A percentile compares a stretch with the other conserved stretches of the same genome.
These are phyloP conservation scores for Gloeopeniophorella convolvens DNA, from an alignment of 768 basidiomycete genomes.

Conservation along the genomic window DNA sequence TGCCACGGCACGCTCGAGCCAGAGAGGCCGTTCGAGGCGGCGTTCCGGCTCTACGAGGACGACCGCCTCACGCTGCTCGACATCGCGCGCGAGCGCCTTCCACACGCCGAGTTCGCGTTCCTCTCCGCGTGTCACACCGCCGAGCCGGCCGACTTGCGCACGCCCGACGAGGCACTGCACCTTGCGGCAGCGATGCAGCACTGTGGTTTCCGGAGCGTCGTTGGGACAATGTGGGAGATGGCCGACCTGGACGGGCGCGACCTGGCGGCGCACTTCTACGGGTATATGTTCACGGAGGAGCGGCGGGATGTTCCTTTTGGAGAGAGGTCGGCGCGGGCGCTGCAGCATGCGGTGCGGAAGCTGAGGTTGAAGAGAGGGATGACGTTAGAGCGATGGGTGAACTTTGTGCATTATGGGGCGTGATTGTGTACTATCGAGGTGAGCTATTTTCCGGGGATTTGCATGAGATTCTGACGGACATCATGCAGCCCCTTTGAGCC, in stretches of 20 bases:
- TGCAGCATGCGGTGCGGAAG: neutral
- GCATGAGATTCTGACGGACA: too few relatives aligned
- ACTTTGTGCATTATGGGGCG: too few relatives aligned
- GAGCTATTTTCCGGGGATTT: too few relatives aligned
- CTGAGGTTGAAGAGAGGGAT: neutral
- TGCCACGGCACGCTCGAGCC: neutral
- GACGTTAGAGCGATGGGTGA: too few relatives aligned
- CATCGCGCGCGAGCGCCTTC: too few relatives aligned
- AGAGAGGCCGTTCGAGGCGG: neutral
- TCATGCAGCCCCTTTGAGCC: too few relatives aligned
- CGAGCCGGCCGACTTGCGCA: too few relatives aligned
- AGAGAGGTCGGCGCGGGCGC: neutral
- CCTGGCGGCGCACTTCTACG: neutral
- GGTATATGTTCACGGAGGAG: neutral
- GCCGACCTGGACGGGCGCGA: conserved; percentile 1
- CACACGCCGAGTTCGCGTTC: neutral
- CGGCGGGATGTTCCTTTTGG: neutral
- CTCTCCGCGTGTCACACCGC: conserved; percentile 4
- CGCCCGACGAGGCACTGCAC: too few relatives aligned
- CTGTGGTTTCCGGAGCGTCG: too few relatives aligned
- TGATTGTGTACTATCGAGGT: too few relatives aligned
- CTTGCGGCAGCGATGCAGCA: too few relatives aligned
- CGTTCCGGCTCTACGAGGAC: neutral
- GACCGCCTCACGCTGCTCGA: neutral
- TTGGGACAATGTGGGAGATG: conserved; percentile 8